Percentiles rank a stretch among this genome's conserved stretches.
These are phyloP conservation scores for Cyberlindnera subsufficiens DNA, from an alignment of 805 yeast species.

Conservation along the genomic window DNA sequence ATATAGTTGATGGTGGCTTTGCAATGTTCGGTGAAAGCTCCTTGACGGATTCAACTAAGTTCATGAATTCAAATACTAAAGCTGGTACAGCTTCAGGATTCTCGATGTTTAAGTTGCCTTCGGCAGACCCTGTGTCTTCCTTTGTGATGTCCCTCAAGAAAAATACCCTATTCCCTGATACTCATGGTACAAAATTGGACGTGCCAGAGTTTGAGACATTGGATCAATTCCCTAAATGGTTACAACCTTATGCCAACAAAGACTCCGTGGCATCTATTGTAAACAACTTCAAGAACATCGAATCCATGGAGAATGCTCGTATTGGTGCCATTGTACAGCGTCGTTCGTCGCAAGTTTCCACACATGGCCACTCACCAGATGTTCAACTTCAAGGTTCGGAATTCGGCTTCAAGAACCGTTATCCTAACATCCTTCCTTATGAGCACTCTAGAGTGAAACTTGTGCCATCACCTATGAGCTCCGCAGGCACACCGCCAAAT, in stretches of 20 bases:
- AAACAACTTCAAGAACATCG: conserved; percentile 27
- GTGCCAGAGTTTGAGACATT: conserved; percentile 8
- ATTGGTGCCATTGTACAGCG: conserved; percentile 16
- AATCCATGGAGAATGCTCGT: conserved; percentile 28
- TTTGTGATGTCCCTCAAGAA: conserved; percentile 20
- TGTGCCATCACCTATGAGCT: conserved; percentile 28
- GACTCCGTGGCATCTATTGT: conserved; percentile 21
- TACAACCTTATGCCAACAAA: conserved; percentile 26
- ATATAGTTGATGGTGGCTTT: conserved; percentile 19
- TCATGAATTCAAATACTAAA: conserved; percentile 6
- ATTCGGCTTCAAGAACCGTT: conserved; percentile 68
- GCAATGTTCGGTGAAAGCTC: conserved; percentile 7
- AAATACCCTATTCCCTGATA: conserved; percentile 8
- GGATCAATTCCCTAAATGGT: conserved; percentile 40
- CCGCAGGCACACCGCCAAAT: conserved; percentile 9
- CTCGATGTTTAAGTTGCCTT: conserved; percentile 17
- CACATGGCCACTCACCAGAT: conserved; percentile 8
- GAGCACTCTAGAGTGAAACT: conserved; percentile 42
- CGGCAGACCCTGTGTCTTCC: conserved; percentile 19
- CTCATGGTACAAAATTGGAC: conserved; percentile 4
- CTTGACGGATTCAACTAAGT: conserved; percentile 11
- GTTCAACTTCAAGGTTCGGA: conserved; percentile 48
- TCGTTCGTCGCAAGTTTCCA: conserved; percentile 7
- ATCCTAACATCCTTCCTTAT: conserved; percentile 74
- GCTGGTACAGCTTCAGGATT: conserved; percentile 8